Evolutionary conservation across 129 eudicot genomes (phyloP), one percentile per base, ranked within the genome.

Genomic region (Flaveria brownii): DNA sequence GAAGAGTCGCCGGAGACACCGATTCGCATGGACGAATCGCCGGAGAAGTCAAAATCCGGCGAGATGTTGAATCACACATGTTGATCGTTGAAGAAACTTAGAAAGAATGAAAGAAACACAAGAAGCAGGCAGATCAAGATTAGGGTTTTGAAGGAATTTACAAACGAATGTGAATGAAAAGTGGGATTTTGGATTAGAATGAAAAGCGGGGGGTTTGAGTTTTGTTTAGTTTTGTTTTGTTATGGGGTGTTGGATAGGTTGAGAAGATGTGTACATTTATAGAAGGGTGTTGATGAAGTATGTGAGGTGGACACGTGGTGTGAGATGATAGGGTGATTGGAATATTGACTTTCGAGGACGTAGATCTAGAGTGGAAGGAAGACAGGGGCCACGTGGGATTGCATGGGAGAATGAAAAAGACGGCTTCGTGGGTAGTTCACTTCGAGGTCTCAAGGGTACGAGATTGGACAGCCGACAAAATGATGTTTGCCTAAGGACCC

Each of bases 21-120:
- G 88, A 83, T 62, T 88, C 96, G 62, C 88, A 80, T 23, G 97
- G 97, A 9, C 92, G 89, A 33, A 90, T 80, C 9, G 98, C 98
- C 91, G 98, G 92, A 72, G 71, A 84, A 33, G 78, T 86, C 72
- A 93, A 74, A 66, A 84, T 81, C 93, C 97, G 98, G 91, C 97
- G 98, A 82, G 76, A 62, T 23, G 45, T 30, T 41, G 46, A 89
- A 65, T 85, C 72, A 62, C 80, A 78, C 68, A 81, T 88, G 70
- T 73, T 76, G 71, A 85, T 76, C 92, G 85, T 86, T 70, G 79
- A 73, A 42, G 9, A 55, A 25, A 72, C 14, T 0, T 9, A 8
- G 1, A 18, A 2, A 56, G 63, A 1, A 6, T 2, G 57, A 13
- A 49, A 6, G 26, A 20, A 56, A 36, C 41, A 36, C 41, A 36